These are phyloP conservation scores for Pseudofabraea citricarpa DNA, from an alignment of 2,329 filamentous ascomycete genomes.

Conservation along the genomic window DNA sequence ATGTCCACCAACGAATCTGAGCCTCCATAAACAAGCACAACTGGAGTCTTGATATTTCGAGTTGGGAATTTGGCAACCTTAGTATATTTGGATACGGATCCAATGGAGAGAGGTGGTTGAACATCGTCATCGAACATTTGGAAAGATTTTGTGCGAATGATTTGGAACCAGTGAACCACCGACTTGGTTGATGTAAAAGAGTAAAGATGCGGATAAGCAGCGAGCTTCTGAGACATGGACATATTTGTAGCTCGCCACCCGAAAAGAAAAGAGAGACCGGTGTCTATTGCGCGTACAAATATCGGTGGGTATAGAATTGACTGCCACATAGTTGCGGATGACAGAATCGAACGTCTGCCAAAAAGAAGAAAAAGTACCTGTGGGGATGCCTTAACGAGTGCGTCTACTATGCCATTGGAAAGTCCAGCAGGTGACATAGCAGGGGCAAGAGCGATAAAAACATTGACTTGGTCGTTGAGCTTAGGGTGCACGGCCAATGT, in stretches of 20 bases:
- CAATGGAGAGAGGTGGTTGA: conserved; percentile 68
- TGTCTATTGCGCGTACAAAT: conserved; percentile 83
- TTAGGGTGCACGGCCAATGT: conserved; percentile 87
- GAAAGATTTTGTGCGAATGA: conserved; percentile 92
- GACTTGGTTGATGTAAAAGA: conserved; percentile 96
- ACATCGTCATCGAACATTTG: conserved; percentile 99
- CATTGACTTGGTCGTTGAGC: conserved; percentile 87
- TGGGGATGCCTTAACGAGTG: conserved; percentile 88
- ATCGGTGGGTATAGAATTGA: conserved; percentile 91
- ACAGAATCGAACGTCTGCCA: conserved; percentile 83
- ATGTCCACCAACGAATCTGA: conserved; percentile 94
- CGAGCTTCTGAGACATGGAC: conserved; percentile 79
- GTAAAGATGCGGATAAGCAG: conserved; percentile 92
- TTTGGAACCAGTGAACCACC: conserved; percentile 99
- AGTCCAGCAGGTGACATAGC: conserved; percentile 94
- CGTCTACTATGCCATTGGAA: conserved; percentile 85
- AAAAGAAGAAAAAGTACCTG: conserved; percentile 91
- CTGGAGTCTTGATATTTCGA: conserved; percentile 92
- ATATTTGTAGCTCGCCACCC: conserved; percentile 88
- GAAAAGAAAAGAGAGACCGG: conserved; percentile 77
- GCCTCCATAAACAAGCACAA: conserved; percentile 89
- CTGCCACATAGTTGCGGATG: conserved; percentile 95
- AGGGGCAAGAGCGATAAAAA: conserved; percentile 92
- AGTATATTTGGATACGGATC: conserved; percentile 76
- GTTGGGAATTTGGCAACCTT: conserved; percentile 97